phyloP scores from a whole-genome alignment of 2,329 filamentous ascomycete species.

The Chaetomium sp. region DNA sequence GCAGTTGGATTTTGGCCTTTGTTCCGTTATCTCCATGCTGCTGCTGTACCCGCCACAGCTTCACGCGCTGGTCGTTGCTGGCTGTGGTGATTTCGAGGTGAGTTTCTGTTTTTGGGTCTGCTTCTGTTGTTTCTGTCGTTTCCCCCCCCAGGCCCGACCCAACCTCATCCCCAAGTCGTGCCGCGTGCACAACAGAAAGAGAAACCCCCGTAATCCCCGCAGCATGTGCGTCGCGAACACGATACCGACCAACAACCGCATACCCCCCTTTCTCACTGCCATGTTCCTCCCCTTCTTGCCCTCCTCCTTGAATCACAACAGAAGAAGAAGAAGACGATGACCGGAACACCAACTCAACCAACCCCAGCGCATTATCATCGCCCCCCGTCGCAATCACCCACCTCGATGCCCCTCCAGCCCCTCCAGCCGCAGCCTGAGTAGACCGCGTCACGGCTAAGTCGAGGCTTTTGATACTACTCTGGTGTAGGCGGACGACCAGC shows the following conservation, averaged over 20 bases:
- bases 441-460: slow-evolving; percentile 31
- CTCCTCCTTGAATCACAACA: too few species aligned
- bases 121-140: too few species aligned
- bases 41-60: slow-evolving; percentile 41
- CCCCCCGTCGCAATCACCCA: slow-evolving; percentile 66
- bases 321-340: too few species aligned
- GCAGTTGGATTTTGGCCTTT: slow-evolving; percentile 20
- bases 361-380: slow-evolving; percentile 75
- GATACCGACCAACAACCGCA: slow-evolving; percentile 22
- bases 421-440: neutral
- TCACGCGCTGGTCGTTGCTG: slow-evolving; percentile 58
- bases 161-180: too few species aligned
- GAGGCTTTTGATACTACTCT: slow-evolving; percentile 70
- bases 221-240: slow-evolving; percentile 56
- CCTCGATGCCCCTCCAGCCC: slow-evolving; percentile 7
- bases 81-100: slow-evolving; percentile 34
- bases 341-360: slow-evolving; percentile 37
- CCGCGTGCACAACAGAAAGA: slow-evolving; percentile 26
- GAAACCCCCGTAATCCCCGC: slow-evolving; percentile 60
- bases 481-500: slow-evolving; percentile 54
- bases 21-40: neutral
- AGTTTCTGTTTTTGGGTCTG: too few species aligned
- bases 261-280: slow-evolving; percentile 5
- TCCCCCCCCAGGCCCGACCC: too few species aligned
- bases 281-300: slow-evolving; percentile 20